Percentiles rank a stretch among this genome's conserved stretches.
Conservation (phyloP, 495 filamentous ascomycete species). For the Neurospora pannonica region DNA sequence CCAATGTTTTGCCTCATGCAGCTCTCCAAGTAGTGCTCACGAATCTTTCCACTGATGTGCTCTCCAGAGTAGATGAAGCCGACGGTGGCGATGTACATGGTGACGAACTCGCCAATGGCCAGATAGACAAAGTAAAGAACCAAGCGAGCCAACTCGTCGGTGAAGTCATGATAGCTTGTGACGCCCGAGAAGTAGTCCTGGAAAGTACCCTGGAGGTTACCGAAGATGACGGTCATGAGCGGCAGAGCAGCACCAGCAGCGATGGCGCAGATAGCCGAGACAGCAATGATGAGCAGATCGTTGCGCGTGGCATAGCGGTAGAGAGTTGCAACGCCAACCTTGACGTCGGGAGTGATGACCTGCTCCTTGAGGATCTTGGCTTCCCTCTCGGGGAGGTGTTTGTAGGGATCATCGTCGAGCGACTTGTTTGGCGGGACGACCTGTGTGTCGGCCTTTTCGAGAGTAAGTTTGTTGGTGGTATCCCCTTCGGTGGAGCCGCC, state of each 20-base stretch:
- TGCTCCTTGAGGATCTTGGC: conserved; percentile 59
- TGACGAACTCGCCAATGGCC: conserved; percentile 74
- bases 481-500: conserved; percentile 22
- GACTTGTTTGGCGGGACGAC: conserved; percentile 24
- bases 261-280: conserved; percentile 60
- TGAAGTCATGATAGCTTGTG: conserved; percentile 46
- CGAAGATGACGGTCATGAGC: conserved; percentile 82
- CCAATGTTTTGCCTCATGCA: conserved; percentile 86
- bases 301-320: conserved; percentile 72
- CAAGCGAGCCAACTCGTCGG: conserved; percentile 47
- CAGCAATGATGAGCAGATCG: conserved; percentile 63
- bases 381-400: conserved; percentile 52
- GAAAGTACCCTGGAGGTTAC: conserved; percentile 64
- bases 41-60: conserved; percentile 74
- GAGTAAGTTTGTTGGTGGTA: conserved; percentile 1
- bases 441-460: conserved; percentile 45
- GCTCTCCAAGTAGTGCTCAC: conserved; percentile 71
- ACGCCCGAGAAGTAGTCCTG: conserved; percentile 47
- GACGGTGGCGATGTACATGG: conserved; percentile 71
- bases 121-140: conserved; percentile 89
- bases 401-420: conserved; percentile 37
- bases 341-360: conserved; percentile 56
- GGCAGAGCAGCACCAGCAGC: conserved; percentile 73
- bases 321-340: conserved; percentile 55
- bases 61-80: conserved; percentile 94